phyloP scores from a whole-genome alignment of 192 early-diverging fungal species.

The Funneliformis mosseae region DNA sequence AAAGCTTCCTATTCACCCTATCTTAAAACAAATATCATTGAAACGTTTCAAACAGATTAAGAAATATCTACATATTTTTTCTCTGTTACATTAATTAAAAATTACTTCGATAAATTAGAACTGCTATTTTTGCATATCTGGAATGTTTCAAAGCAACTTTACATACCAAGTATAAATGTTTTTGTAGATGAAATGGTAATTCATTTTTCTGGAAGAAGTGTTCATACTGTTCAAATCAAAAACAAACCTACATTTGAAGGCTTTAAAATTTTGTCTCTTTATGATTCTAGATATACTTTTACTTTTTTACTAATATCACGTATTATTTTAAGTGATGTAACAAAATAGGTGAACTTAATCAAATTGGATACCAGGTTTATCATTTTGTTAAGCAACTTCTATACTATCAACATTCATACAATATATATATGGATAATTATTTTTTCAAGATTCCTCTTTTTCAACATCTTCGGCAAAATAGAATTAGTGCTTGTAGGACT shows the following conservation, averaged over 20 bases:
- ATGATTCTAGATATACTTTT: neutral
- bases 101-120: neutral
- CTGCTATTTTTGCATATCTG: neutral
- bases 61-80: neutral
- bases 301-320: neutral
- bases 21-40: no score
- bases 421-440: no score
- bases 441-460: conserved; percentile 38
- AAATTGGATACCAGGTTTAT: neutral
- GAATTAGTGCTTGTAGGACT: conserved; percentile 36
- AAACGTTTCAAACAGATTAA: neutral
- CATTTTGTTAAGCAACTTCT: neutral
- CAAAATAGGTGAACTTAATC: neutral
- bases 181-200: neutral
- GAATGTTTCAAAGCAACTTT: neutral
- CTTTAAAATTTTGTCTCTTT: neutral
- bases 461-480: conserved; percentile 7
- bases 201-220: no score
- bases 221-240: neutral
- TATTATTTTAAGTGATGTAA: neutral
- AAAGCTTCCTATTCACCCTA: neutral
- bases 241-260: neutral
- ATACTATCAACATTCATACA: conserved; percentile 31
- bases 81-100: neutral
- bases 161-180: neutral